Evolutionary conservation across 2,329 filamentous ascomycete species (phyloP).

Genomic region (Phialemoniopsis sp.): DNA sequence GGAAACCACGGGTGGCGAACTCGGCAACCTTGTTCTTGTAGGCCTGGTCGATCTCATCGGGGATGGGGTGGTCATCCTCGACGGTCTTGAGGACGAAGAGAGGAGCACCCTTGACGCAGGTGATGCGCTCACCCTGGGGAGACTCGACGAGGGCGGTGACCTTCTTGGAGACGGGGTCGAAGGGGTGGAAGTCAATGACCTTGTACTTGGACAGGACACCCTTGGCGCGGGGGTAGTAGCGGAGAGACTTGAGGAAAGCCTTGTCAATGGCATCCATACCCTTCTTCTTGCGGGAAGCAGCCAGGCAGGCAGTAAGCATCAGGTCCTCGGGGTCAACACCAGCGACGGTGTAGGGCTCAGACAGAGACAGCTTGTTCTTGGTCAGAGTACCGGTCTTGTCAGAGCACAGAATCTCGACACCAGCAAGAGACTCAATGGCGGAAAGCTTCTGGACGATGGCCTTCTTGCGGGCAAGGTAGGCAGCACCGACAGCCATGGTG

Average conservation of each 20-base stretch:
- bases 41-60: constrained; percentile 70
- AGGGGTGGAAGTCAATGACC: constrained; percentile 80
- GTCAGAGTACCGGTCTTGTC: constrained; percentile 93
- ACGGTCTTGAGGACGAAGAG: constrained; percentile 84
- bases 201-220: constrained; percentile 76
- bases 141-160: constrained; percentile 81
- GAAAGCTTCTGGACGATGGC: constrained; percentile 91
- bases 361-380: constrained; percentile 88
- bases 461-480: constrained; percentile 87
- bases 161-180: constrained; percentile 93
- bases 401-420: constrained; percentile 90
- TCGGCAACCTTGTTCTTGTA: constrained; percentile 94
- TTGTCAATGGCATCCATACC: constrained; percentile 94
- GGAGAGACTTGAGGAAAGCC: constrained; percentile 84
- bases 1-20: constrained; percentile 89
- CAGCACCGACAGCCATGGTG: constrained; percentile 90
- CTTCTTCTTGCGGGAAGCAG: constrained; percentile 91
- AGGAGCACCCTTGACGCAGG: constrained; percentile 88
- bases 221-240: constrained; percentile 80
- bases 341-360: constrained; percentile 77
- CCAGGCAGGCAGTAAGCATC: constrained; percentile 87
- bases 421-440: constrained; percentile 86
- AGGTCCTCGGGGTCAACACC: constrained; percentile 84
- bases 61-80: constrained; percentile 77
- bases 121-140: constrained; percentile 76